Evolutionary conservation across 1,284 basidiomycete species (phyloP).

Genomic region (Lignosus rhinocerotis): DNA sequence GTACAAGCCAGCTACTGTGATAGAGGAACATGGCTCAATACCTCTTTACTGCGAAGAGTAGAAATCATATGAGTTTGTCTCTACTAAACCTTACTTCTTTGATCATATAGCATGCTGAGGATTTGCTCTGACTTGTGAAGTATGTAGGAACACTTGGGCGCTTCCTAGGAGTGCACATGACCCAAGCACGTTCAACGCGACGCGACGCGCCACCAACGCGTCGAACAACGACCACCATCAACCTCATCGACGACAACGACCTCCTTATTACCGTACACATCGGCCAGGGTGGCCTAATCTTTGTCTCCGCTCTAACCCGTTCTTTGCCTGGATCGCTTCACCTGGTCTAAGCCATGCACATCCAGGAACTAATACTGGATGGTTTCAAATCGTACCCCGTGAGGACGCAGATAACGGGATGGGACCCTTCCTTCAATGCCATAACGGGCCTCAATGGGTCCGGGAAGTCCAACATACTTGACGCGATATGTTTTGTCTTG

Average conservation of each 20-base stretch:
- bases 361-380: slow-evolving; percentile 81
- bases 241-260: background rate
- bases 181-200: slow-evolving; percentile 17
- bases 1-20: background rate
- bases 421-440: slow-evolving; percentile 96
- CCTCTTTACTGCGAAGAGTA: background rate
- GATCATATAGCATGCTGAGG: too few species aligned
- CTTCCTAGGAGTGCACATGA: background rate
- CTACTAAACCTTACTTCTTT: too few species aligned
- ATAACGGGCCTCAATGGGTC: slow-evolving; percentile 96
- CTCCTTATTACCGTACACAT: too few species aligned
- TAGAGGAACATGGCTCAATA: background rate
- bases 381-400: slow-evolving; percentile 98
- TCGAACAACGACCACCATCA: slow-evolving; percentile 5
- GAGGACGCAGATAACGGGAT: slow-evolving; percentile 91
- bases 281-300: too few species aligned
- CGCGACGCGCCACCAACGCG: slow-evolving; percentile 28
- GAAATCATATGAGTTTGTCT: background rate
- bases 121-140: too few species aligned
- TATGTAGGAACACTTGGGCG: too few species aligned
- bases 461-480: slow-evolving; percentile 96
- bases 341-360: slow-evolving; percentile 54
- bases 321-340: background rate
- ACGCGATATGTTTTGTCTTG: slow-evolving; percentile 97
- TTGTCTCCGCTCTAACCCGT: background rate